Base-by-base conservation (phyloP, 306 rosid species). In the Cicer chorassanicum region DNA sequence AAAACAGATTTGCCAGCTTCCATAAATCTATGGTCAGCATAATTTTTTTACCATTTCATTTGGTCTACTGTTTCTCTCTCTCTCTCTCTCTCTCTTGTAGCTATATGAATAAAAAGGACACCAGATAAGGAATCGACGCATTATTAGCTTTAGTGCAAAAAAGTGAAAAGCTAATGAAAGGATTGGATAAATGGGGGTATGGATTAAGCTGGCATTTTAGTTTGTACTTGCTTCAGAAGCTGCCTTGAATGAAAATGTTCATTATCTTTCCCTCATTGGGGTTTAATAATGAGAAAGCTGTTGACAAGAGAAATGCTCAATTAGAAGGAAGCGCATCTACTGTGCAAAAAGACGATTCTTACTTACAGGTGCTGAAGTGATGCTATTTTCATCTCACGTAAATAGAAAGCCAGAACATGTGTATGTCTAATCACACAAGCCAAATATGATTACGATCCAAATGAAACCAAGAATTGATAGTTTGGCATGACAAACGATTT, bases 1-100 rank as follows among this genome's bases (percentile, higher is more conserved):
- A 64, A 40, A 56, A 70, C 36, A 34, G 68, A 74, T 75, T 64
- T 73, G 14, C 15, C 65, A 42, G 78, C 68, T 71, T 61, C 73
- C 78, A 42, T 70, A 67, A 45, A 72, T 15, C 68, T 71, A 44
- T 53, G 54, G 66, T 60, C 56, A 65, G 51, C 70, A 39, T 65
- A 56, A 57, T 18, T 19, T 34, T 55, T 56, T 69, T 41, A 49
- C 64, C 54, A 79, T 72, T 64, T 78, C 42, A 24, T 70, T 13
- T 48, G 63, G 2, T 49, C 46, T 48, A 14, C 68, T 41, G 0
- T 21, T 50, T 49, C 5, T n/a, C 8, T 6, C 34, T 39, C 43
- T 4, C 73, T 4, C 41, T 49, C 5, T n/a, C 8, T 6, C 34
- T 39, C 43, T 4, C 73, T 4, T 21, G 19, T 11, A 29, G 36